Evolutionary conservation across 495 filamentous ascomycete genomes (phyloP).

Genomic region (Amphirosellinia nigrospora): DNA sequence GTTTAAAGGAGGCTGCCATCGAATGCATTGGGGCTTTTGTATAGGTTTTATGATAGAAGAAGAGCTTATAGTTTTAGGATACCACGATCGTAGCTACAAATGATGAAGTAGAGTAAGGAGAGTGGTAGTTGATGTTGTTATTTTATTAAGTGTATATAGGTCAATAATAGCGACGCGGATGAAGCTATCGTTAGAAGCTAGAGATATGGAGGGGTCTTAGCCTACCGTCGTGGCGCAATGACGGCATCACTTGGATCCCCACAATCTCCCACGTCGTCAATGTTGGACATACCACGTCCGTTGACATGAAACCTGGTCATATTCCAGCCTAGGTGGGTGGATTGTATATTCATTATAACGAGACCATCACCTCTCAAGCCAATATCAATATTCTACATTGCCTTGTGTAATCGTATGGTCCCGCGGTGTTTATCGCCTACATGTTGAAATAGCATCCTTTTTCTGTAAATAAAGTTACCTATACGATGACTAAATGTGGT

Average conservation of each 20-base stretch:
- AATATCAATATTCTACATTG: neutral
- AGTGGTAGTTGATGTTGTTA: neutral
- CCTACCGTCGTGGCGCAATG: conserved; percentile 4
- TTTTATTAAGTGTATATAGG: neutral
- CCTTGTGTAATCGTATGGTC: neutral
- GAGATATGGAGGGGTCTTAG: conserved; percentile 12
- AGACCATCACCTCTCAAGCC: too few species aligned
- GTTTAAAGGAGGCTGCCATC: conserved; percentile 36
- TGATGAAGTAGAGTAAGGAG: neutral
- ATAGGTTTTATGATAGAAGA: too few species aligned
- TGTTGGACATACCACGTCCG: neutral
- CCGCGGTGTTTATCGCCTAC: neutral
- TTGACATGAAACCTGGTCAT: neutral
- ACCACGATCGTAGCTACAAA: neutral
- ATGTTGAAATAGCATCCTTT: neutral
- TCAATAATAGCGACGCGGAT: too few species aligned
- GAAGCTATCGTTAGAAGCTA: neutral
- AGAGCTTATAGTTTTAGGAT: neutral
- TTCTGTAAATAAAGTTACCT: neutral
- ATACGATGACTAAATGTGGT: neutral
- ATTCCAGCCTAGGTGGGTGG: too few species aligned
- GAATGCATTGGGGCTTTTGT: conserved; percentile 45
- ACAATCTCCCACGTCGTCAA: neutral
- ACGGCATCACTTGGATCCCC: conserved; percentile 16
- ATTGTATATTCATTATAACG: neutral